Evolutionary conservation across 1,139 yeast species (phyloP).

Genomic region (Protomyces arabidopsidicola): DNA sequence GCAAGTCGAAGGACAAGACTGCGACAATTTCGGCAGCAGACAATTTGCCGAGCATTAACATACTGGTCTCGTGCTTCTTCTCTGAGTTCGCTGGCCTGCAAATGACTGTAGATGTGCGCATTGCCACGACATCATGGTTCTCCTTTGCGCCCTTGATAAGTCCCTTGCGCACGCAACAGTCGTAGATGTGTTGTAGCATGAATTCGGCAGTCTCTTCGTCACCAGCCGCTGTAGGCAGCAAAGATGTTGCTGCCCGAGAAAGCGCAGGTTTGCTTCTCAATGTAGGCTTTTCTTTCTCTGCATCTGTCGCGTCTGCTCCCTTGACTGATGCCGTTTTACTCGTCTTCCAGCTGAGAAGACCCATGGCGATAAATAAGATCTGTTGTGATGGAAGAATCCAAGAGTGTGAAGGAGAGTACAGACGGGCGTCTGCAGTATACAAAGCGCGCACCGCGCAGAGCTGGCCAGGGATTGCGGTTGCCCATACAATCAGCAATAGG

Average conservation of each 20-base stretch:
- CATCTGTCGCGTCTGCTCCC: background rate
- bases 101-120: background rate
- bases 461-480: background rate
- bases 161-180: conserved; percentile 1
- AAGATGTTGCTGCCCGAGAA: background rate
- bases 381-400: too few species aligned
- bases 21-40: background rate
- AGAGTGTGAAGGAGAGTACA: too few species aligned
- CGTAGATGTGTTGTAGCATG: conserved; percentile 3
- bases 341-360: background rate
- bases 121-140: background rate
- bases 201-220: background rate
- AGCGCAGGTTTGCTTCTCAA: conserved; percentile 2
- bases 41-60: background rate
- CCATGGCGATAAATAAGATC: background rate
- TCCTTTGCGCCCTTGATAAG: conserved; percentile 1
- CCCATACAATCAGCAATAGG: background rate
- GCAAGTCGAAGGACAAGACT: background rate
- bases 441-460: background rate
- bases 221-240: background rate
- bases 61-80: background rate
- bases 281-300: background rate
- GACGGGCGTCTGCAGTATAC: background rate
- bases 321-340: background rate
- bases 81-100: background rate